Evolutionary conservation across 805 yeast species (phyloP).

Genomic region (Vanderwaltozyma yarrowii): DNA sequence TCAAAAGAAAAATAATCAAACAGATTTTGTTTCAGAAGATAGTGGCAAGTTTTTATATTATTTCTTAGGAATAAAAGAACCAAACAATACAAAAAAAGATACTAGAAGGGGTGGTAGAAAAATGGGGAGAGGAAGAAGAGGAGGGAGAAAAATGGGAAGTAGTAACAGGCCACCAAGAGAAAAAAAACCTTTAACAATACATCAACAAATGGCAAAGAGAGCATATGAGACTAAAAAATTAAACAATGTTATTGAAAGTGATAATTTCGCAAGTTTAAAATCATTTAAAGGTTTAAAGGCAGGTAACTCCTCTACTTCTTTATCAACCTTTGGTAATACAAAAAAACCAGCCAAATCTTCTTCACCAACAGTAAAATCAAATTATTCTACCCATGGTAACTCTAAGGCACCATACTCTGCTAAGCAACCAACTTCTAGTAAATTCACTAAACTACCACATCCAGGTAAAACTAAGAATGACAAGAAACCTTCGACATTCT

Average conservation of each 20-base stretch:
- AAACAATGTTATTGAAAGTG: constrained; percentile 34
- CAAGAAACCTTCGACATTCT: no score
- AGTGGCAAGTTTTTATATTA: constrained; percentile 39
- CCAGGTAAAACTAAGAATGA: no score
- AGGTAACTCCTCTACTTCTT: background rate
- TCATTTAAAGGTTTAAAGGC: constrained; percentile 29
- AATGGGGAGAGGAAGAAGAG: constrained; percentile 21
- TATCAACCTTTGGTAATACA: background rate
- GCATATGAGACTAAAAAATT: constrained; percentile 19
- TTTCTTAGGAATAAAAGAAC: constrained; percentile 40
- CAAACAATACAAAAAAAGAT: constrained; percentile 6
- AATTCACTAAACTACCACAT: no score
- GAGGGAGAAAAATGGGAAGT: constrained; percentile 3
- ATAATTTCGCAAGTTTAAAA: constrained; percentile 31
- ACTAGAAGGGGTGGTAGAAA: constrained; percentile 26
- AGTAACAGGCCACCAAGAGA: constrained; percentile 3
- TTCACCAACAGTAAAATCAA: background rate
- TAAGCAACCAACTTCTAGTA: no score
- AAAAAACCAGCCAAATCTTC: background rate
- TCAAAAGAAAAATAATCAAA: constrained; percentile 10
- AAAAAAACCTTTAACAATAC: constrained; percentile 17
- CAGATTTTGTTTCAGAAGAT: constrained; percentile 34
- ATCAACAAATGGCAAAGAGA: constrained; percentile 20
- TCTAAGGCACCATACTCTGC: no score
- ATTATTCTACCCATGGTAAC: no score